Evolutionary conservation across 305 asterid species (phyloP).

Genomic region (Ilex paraguariensis): DNA sequence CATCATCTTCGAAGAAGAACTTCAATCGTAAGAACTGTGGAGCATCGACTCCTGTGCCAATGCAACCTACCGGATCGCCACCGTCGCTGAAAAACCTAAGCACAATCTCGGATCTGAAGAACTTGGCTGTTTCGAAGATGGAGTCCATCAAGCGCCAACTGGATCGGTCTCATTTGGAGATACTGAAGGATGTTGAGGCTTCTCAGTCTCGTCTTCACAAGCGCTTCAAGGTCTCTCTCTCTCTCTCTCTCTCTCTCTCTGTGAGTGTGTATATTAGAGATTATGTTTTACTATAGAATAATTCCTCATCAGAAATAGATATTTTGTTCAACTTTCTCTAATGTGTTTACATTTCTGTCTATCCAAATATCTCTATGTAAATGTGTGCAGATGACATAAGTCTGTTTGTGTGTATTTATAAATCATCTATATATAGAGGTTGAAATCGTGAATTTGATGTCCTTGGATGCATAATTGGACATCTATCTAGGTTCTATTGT

Average conservation of each 20-base stretch:
- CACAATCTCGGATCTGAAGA: constrained; percentile 57
- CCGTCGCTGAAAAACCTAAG: constrained; percentile 32
- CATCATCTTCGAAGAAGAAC: constrained; percentile 37
- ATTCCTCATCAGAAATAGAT: too few species aligned
- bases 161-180: constrained; percentile 70
- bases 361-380: too few species aligned
- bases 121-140: constrained; percentile 47
- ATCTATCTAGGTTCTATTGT: too few species aligned
- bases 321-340: too few species aligned
- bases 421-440: too few species aligned
- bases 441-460: too few species aligned
- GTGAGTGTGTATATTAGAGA: background rate
- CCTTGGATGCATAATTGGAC: too few species aligned
- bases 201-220: constrained; percentile 73
- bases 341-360: too few species aligned
- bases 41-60: constrained; percentile 30
- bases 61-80: constrained; percentile 33
- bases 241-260: too few species aligned
- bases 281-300: background rate
- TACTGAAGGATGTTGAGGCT: constrained; percentile 69
- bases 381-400: too few species aligned
- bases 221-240: constrained; percentile 60
- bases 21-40: constrained; percentile 21
- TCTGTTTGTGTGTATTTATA: too few species aligned
- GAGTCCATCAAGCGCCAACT: constrained; percentile 56